Base-by-base conservation (phyloP, 768 basidiomycete species). In the Strobilomyces echinocephalus region DNA sequence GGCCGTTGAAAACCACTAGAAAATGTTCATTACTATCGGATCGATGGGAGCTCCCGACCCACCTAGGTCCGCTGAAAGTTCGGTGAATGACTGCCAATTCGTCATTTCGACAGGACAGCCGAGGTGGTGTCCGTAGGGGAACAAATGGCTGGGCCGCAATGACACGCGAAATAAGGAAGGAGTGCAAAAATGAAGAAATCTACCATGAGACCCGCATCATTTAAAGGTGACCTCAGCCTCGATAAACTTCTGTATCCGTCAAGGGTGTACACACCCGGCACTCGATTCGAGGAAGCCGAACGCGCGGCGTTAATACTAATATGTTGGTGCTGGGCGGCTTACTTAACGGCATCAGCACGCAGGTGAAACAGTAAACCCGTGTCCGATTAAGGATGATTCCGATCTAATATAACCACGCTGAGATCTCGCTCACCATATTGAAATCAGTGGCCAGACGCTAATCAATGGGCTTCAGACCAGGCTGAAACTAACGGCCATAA, bases 61-160 rank as follows among this genome's bases (percentile, higher is more conserved):
- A 76, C 75, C 56, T 10, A 64, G 56, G 54, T 77, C 75, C 18
- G 56, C 65, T 21, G 63, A 69, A 45, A 77, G 57, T 60, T 75
- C 68, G 10, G 61, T 52, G 34, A 67, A 60, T 11, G 76, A 77
- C 42, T 69, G 58, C 76, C 76, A 78, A 52, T 74, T 53, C 49
- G 66, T 65, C 77, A 77, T 78, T 35, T 53, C 60, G 57, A 30
- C 12, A 14, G 40, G 49, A 42, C 24, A n/a, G 34, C 5, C 12
- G 12, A 38, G 49, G 40, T 24, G 16, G 34, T 7, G 16, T 30
- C 36, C 12, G 50, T 24, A 28, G 40, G 15, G 18, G 42, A 51
- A 56, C 14, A 39, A 49, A 30, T 36, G 38, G 34, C 34, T 33
- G 42, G 35, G 34, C 31, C 18, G 40, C 45, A 18, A 45, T 11